Conservation (phyloP, 2,329 filamentous ascomycete genomes). For the Penicillium corylophilum region DNA sequence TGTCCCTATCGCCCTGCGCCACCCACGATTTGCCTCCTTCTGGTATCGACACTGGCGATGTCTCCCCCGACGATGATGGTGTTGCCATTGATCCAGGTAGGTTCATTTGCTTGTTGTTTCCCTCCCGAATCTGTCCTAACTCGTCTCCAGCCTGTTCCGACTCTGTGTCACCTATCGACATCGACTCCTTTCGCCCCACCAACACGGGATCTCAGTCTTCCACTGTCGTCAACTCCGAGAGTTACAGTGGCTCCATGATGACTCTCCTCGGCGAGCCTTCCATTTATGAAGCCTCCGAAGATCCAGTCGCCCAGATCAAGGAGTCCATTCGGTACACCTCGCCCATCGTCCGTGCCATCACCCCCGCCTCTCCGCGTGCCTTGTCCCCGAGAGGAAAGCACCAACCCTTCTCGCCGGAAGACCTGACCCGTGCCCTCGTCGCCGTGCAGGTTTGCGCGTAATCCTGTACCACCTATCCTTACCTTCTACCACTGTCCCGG, state of each 20-base stretch:
- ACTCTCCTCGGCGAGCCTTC: conserved; percentile 32
- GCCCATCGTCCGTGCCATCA: conserved; percentile 29
- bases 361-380: conserved; percentile 20
- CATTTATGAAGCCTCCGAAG: conserved; percentile 24
- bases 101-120: neutral
- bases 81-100: conserved; percentile 24
- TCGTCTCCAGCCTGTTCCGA: neutral
- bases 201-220: conserved; percentile 36
- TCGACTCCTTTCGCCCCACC: conserved; percentile 27
- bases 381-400: conserved; percentile 26
- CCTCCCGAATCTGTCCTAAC: conserved; percentile 10
- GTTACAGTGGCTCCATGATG: conserved; percentile 35
- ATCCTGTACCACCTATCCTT: conserved; percentile 1
- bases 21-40: conserved; percentile 25
- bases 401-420: conserved; percentile 36
- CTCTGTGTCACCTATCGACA: conserved; percentile 19
- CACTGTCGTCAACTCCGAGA: conserved; percentile 36
- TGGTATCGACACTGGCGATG: conserved; percentile 23
- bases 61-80: conserved; percentile 23
- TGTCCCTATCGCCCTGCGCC: conserved; percentile 40
- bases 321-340: conserved; percentile 34
- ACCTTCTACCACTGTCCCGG: conserved; percentile 16
- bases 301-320: conserved; percentile 32
- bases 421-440: conserved; percentile 39
- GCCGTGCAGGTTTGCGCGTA: conserved; percentile 35